These are phyloP conservation scores for Yamadazyma epiphylla DNA, from an alignment of 1,139 yeast genomes.

Conservation along the genomic window DNA sequence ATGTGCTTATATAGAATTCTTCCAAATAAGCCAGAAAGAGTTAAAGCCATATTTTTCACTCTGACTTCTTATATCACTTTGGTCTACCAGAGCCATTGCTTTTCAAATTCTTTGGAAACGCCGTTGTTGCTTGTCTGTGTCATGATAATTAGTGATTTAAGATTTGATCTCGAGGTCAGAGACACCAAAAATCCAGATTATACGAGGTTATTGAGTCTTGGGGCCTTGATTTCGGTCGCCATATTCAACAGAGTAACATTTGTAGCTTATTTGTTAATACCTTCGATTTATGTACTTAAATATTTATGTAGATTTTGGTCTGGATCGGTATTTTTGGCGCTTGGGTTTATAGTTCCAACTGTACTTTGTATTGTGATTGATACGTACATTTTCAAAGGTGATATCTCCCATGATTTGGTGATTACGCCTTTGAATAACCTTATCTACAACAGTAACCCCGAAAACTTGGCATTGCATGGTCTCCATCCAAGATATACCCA, in stretches of 20 bases:
- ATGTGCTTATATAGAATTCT: conserved; percentile 46
- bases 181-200: conserved; percentile 4
- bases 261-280: conserved; percentile 66
- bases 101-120: conserved; percentile 86
- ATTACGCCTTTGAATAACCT: conserved; percentile 78
- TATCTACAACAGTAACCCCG: conserved; percentile 56
- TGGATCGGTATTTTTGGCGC: conserved; percentile 17
- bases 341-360: conserved; percentile 33
- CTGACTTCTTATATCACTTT: conserved; percentile 78
- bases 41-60: conserved; percentile 61
- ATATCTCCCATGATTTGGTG: conserved; percentile 23
- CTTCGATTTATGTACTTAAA: conserved; percentile 40
- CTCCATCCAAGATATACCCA: conserved; percentile 79
- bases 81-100: conserved; percentile 81
- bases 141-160: conserved; percentile 45
- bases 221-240: conserved; percentile 60
- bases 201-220: conserved; percentile 35
- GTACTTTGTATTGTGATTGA: conserved; percentile 49
- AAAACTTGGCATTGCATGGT: conserved; percentile 75
- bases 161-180: conserved; percentile 22
- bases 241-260: conserved; percentile 83
- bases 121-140: conserved; percentile 56
- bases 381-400: conserved; percentile 26
- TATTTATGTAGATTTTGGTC: conserved; percentile 29
- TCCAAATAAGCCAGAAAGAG: conserved; percentile 57